phyloP scores from a whole-genome alignment of 2,329 filamentous ascomycete genomes.

The Dissoconium aciculare region DNA sequence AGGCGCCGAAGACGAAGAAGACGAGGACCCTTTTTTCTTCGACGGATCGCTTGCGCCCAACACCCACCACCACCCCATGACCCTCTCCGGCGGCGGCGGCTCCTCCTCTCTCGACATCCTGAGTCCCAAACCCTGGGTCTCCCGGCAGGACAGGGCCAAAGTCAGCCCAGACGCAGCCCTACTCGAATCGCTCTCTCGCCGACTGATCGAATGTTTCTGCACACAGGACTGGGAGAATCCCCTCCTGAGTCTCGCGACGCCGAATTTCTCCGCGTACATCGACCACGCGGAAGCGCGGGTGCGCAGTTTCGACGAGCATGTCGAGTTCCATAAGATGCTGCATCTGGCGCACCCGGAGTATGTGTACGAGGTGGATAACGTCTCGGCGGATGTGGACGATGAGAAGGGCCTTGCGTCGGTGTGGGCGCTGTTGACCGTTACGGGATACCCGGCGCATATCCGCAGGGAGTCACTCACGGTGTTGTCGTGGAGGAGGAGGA shows the following conservation, averaged over 20 bases:
- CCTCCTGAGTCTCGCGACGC: slow-evolving; percentile 1
- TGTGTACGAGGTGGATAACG: slow-evolving; percentile 5
- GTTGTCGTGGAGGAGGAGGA: slow-evolving; percentile 5
- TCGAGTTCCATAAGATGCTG: slow-evolving; percentile 6
- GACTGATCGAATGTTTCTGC: slow-evolving; percentile 5
- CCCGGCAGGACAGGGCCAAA: not conserved
- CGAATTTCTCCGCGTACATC: slow-evolving; percentile 4
- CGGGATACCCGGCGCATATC: slow-evolving; percentile 5
- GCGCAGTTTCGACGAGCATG: slow-evolving; percentile 4
- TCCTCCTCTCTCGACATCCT: slow-evolving; percentile 4
- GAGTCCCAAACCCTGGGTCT: slow-evolving; percentile 3
- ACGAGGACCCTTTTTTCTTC: too few species aligned
- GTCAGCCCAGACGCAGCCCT: slow-evolving; percentile 1
- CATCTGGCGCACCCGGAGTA: slow-evolving; percentile 4
- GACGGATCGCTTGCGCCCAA: slow-evolving; percentile 1
- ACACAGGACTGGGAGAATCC: slow-evolving; percentile 6
- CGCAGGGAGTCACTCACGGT: slow-evolving; percentile 5
- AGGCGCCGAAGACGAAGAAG: too few species aligned
- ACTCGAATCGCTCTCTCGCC: not conserved
- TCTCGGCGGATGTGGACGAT: slow-evolving; percentile 7
- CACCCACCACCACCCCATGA: not conserved
- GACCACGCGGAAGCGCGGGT: slow-evolving; percentile 2
- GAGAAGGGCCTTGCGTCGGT: slow-evolving; percentile 4
- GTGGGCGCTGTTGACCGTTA: slow-evolving; percentile 4
- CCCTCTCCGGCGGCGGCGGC: not conserved